A percentile compares a stretch with the other conserved stretches of the same genome.
Evolutionary conservation across 169 alveolate species (phyloP).

Genomic region (Amoebophrya sp.): DNA sequence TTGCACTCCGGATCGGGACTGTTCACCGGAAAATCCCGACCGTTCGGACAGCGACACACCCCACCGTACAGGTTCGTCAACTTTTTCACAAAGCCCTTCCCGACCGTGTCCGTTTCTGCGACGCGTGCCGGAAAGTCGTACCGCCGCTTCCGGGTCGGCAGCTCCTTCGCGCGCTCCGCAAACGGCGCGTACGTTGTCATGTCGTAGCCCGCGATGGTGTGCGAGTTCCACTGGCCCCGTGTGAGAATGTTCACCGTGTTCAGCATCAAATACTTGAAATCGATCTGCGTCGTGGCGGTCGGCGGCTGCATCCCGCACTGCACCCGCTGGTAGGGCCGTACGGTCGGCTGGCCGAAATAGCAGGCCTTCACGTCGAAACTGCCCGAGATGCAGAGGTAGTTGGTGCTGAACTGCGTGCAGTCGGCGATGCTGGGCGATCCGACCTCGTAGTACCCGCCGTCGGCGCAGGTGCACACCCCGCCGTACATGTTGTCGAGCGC

Average conservation of each 20-base stretch:
- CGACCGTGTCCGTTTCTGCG: background rate
- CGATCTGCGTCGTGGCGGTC: no score
- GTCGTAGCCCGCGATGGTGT: background rate
- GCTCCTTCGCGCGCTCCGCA: background rate
- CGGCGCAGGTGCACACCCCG: constrained; percentile 5
- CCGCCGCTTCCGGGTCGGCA: background rate
- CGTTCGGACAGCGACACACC: background rate
- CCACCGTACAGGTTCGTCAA: background rate
- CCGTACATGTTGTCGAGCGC: background rate
- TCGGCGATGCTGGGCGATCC: background rate
- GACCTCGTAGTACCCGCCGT: background rate
- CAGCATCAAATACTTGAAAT: background rate
- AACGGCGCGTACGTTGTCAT: background rate
- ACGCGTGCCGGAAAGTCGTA: background rate
- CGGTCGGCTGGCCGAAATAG: background rate
- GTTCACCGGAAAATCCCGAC: background rate
- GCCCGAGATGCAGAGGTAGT: background rate
- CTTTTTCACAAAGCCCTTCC: background rate
- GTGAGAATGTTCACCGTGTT: background rate
- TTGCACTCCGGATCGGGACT: background rate
- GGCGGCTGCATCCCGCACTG: background rate
- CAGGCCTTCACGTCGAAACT: background rate
- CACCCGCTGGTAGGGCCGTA: background rate
- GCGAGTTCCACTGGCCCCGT: background rate
- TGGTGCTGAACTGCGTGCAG: background rate